A percentile compares a stretch with the other conserved stretches of the same genome.
Conservation (phyloP, 257 asterid genomes). For the Striga asiatica region DNA sequence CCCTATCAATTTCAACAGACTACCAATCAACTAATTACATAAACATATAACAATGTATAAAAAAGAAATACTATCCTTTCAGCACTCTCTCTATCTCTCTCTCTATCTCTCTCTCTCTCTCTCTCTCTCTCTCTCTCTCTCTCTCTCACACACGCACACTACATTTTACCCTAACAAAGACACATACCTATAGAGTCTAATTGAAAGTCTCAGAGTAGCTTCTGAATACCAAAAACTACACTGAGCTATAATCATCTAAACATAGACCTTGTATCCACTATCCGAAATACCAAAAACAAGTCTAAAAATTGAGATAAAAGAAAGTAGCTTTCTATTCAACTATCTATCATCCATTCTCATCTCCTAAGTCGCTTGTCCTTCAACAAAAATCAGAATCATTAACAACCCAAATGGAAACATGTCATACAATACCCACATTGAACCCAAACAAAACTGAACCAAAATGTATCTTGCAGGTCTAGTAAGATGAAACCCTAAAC, state of each 20-base stretch:
- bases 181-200: too few species aligned
- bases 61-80: background rate
- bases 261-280: too few species aligned
- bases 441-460: constrained; percentile 1
- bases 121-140: too few species aligned
- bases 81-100: too few species aligned
- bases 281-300: too few species aligned
- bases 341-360: background rate
- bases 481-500: constrained; percentile 20
- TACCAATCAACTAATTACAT: background rate
- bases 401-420: constrained; percentile 14
- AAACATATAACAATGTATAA: background rate
- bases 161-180: too few species aligned
- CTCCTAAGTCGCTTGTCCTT: background rate
- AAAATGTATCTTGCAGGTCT: constrained; percentile 18
- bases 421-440: background rate
- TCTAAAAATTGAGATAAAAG: background rate
- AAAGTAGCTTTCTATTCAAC: background rate
- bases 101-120: too few species aligned
- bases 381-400: constrained; percentile 18
- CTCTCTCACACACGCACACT: too few species aligned
- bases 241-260: background rate
- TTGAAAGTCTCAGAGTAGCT: constrained; percentile 3
- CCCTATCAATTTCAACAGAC: too few species aligned
- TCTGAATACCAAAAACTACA: background rate